phyloP scores from a whole-genome alignment of 78 protist species.

The Chrysochromulina tobinii region DNA sequence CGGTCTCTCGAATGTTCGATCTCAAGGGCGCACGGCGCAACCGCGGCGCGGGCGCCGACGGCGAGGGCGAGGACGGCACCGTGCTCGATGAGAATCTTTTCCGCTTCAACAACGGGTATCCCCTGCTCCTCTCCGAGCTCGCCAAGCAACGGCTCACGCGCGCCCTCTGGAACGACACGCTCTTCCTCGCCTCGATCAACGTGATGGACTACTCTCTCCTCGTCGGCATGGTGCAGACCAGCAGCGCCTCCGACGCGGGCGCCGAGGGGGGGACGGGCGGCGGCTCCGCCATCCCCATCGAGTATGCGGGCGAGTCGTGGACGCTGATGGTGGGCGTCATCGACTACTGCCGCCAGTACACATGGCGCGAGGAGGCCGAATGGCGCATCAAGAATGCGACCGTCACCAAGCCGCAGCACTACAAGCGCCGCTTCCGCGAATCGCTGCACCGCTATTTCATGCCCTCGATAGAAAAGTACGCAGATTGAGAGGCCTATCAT shows the following conservation, averaged over 20 bases:
- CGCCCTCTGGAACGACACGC: slow-evolving; percentile 24
- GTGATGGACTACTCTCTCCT: slow-evolving; percentile 26
- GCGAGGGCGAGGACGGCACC: neutral
- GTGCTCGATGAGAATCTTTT: neutral
- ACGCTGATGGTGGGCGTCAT: slow-evolving; percentile 3
- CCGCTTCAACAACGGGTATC: neutral
- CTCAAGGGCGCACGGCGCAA: slow-evolving; percentile 17
- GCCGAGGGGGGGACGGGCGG: too few relatives aligned
- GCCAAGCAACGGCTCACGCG: slow-evolving; percentile 6
- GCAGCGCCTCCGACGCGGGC: neutral
- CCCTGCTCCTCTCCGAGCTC: neutral
- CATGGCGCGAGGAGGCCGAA: neutral
- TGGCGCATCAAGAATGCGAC: neutral
- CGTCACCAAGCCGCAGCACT: neutral
- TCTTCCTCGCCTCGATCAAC: neutral
- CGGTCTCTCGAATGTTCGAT: neutral
- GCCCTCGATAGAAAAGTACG: neutral
- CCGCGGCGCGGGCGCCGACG: neutral
- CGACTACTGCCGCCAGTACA: neutral
- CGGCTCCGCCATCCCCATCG: neutral
- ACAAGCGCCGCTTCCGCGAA: neutral
- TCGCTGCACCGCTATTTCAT: slow-evolving; percentile 27
- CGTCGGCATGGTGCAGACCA: neutral
- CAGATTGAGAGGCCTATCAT: neutral
- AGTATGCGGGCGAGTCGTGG: neutral